phyloP scores from a whole-genome alignment of 192 early-diverging fungal genomes.

The Chytriomyces sp. region DNA sequence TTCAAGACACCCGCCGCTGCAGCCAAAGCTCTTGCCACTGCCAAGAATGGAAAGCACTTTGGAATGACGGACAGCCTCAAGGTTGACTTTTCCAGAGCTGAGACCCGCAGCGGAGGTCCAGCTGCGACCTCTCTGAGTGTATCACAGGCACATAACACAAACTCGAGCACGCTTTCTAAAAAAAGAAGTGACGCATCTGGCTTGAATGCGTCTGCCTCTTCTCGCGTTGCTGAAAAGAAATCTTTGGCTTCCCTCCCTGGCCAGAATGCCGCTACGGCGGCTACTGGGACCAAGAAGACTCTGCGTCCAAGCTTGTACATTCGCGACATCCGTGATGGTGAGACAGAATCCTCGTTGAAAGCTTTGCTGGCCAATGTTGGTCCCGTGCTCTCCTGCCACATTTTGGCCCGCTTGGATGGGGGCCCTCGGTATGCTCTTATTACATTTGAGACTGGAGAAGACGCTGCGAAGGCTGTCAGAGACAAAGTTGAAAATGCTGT shows the following conservation, averaged over 20 bases:
- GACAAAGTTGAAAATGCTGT: conserved; percentile 38
- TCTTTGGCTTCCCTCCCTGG: not conserved
- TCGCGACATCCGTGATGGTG: conserved; percentile 4
- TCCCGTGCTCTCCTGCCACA: conserved; percentile 24
- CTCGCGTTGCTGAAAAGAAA: conserved; percentile 10
- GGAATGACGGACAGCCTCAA: conserved; percentile 45
- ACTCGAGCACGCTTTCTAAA: conserved; percentile 3
- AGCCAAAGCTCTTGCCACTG: conserved; percentile 18
- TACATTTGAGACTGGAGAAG: conserved; percentile 37
- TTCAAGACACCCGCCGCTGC: conserved; percentile 35
- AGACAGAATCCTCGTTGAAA: conserved; percentile 14
- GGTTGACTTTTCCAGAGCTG: conserved; percentile 44
- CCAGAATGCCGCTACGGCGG: not conserved
- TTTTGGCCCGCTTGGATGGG: conserved; percentile 27
- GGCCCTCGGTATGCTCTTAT: conserved; percentile 29
- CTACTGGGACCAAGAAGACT: not conserved
- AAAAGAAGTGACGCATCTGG: conserved; percentile 9
- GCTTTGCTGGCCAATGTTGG: conserved; percentile 20
- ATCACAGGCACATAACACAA: not conserved
- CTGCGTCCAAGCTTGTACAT: conserved; percentile 8
- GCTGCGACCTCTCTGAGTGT: not conserved
- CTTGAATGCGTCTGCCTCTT: not conserved
- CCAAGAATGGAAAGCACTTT: conserved; percentile 35
- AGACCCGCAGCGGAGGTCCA: conserved; percentile 18
- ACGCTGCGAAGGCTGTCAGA: conserved; percentile 39